Conservation (phyloP, 2,329 filamentous ascomycete species). For the Triangularia verruculosa region DNA sequence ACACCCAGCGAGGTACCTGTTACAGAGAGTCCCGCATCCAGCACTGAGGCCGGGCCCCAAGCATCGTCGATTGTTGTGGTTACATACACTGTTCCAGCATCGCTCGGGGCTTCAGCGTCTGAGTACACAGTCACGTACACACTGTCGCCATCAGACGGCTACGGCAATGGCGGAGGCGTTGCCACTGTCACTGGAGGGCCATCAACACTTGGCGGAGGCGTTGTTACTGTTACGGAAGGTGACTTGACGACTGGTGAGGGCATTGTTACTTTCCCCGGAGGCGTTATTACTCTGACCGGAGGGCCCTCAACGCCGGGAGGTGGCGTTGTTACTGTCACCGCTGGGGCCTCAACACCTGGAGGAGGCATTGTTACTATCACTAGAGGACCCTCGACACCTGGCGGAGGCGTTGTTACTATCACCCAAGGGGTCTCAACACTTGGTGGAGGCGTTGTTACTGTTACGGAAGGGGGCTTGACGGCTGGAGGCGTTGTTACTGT, state of each 20-base stretch:
- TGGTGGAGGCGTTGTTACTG: slow-evolving; percentile 12
- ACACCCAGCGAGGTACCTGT: background rate
- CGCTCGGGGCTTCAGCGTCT: slow-evolving; percentile 11
- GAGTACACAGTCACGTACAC: slow-evolving; percentile 26
- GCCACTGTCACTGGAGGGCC: slow-evolving; percentile 8
- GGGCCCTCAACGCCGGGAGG: no score
- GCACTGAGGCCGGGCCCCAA: background rate
- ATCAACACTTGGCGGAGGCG: no score
- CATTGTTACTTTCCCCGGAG: no score
- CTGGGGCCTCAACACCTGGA: no score
- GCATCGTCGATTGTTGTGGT: slow-evolving; percentile 14
- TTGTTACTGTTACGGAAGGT: slow-evolving; percentile 1
- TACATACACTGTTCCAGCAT: slow-evolving; percentile 22
- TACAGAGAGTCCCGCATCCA: background rate
- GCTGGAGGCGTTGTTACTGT: no score
- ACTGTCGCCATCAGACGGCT: slow-evolving; percentile 1
- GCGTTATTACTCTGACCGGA: no score
- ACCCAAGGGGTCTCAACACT: slow-evolving; percentile 8
- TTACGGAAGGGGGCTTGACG: no score
- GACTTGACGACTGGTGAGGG: background rate
- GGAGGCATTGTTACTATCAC: background rate
- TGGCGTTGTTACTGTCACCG: no score
- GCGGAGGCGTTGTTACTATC: slow-evolving; percentile 5
- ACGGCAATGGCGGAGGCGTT: slow-evolving; percentile 4
- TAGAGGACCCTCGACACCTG: no score